These are phyloP conservation scores for Nicotiana paniculata DNA, from an alignment of 257 asterid species.

Conservation along the genomic window DNA sequence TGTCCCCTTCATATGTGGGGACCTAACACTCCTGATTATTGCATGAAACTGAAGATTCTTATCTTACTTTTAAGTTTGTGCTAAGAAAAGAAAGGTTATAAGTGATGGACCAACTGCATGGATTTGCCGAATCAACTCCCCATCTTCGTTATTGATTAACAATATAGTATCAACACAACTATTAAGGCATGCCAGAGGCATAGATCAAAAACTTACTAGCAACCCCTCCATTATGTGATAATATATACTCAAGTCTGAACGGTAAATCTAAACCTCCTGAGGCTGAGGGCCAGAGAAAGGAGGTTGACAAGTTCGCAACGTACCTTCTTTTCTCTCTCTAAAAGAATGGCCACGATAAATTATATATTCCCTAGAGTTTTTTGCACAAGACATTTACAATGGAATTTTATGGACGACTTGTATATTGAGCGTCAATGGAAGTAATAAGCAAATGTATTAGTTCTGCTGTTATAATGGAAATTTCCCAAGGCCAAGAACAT, in stretches of 20 bases:
- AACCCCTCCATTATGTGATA: neutral
- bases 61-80: neutral
- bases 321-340: neutral
- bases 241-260: neutral
- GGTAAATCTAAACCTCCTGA: neutral
- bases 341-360: neutral
- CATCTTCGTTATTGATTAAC: neutral
- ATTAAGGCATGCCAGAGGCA: neutral
- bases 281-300: neutral
- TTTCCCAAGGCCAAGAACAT: too few relatives aligned
- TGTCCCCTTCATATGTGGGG: slow-evolving; percentile 6
- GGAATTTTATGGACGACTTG: neutral
- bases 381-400: neutral
- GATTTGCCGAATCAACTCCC: neutral
- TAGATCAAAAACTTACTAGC: neutral
- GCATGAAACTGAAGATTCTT: neutral
- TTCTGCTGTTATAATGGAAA: neutral
- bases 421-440: neutral
- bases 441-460: neutral
- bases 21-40: neutral
- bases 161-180: neutral
- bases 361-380: neutral
- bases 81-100: neutral
- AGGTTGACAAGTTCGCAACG: neutral
- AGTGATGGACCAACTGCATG: slow-evolving; percentile 3